Evolutionary conservation across 2,329 filamentous ascomycete species (phyloP).

Genomic region (Lasiodiplodia gonubiensis): DNA sequence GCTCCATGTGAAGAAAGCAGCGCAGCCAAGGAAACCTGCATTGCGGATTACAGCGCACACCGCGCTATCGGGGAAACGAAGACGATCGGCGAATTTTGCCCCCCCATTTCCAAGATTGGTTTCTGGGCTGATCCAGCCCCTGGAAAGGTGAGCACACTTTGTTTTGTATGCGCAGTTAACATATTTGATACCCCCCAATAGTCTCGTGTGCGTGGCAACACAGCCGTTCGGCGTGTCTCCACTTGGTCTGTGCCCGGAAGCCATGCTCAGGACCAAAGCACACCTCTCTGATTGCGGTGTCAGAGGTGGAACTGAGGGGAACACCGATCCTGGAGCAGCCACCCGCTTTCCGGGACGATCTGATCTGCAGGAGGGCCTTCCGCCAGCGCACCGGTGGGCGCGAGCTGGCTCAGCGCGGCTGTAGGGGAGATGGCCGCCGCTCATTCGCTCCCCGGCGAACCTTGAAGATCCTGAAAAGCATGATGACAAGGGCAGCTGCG

Average conservation of each 20-base stretch:
- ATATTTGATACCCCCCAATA: conserved; percentile 24
- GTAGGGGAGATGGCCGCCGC: background rate
- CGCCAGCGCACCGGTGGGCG: background rate
- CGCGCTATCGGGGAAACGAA: conserved; percentile 23
- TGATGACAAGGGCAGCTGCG: conserved; percentile 3
- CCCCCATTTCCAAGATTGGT: conserved; percentile 17
- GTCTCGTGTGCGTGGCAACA: conserved; percentile 20
- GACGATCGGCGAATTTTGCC: conserved; percentile 23
- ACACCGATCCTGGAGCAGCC: conserved; percentile 1
- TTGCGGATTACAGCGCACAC: conserved; percentile 19
- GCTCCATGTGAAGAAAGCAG: conserved; percentile 19
- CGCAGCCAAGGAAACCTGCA: conserved; percentile 7
- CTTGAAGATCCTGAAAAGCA: conserved; percentile 14
- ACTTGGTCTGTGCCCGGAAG: conserved; percentile 16
- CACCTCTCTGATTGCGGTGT: conserved; percentile 10
- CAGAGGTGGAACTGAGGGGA: conserved; percentile 2
- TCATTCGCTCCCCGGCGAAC: conserved; percentile 4
- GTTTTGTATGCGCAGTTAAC: conserved; percentile 24
- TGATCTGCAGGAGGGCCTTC: conserved; percentile 10
- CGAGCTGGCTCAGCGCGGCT: conserved; percentile 5
- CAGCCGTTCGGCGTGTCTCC: conserved; percentile 16
- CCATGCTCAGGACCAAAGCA: conserved; percentile 9
- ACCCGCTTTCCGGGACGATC: conserved; percentile 7
- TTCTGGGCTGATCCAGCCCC: conserved; percentile 18
- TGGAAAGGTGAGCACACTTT: conserved; percentile 25